Evolutionary conservation across 495 filamentous ascomycete species (phyloP), one percentile per base, ranked within the genome.

Genomic region (Penicillium macrosclerotiorum): DNA sequence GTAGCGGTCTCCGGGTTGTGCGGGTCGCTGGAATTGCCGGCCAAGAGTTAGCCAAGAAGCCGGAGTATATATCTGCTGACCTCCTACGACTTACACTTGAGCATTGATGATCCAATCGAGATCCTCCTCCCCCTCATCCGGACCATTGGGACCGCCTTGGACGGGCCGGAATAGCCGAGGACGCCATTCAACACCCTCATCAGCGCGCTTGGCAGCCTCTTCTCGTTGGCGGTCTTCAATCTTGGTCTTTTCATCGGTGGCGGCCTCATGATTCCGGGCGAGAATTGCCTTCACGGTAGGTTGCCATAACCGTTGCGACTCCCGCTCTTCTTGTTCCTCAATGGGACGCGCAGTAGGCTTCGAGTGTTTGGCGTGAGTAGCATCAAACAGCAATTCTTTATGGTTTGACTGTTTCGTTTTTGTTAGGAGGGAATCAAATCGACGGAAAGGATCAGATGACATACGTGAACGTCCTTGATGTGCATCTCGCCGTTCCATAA

Each of bases 91-190:
- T 68, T 70, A 96, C 89, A 97, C 82, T 48, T 85, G 72, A 9
- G 94, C 86, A 60, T 90, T 85, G 57, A 99, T 85, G 55, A 97
- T 89, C 88, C 89, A 99, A 64, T 99, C 94, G 17, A 99, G 72
- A 45, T 86, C 85, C 51, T 84, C 83, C 57, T 95, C 89, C 13
- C 90, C 92, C 54, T 94, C 91, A 37, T 89, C 88, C 5, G 75
- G 54, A 11, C 84, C 86, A 29, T 81, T 82, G 13, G 82, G 82
- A 3, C 88, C 89, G 24, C 84, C 85, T 20, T 79, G 76, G 8
- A 94, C 83, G 41, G 59, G 61, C 48, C 89, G 78, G 75, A 99
- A 99, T 13, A 96, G 78, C 45, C 78, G 77, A 6, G 93, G 92
- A 40, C 80, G 82, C 94, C 94, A 99, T 47, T 95, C 90, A 11